These are phyloP conservation scores for Aureobasidium sp. DNA, from an alignment of 2,329 filamentous ascomycete species.

Conservation along the genomic window DNA sequence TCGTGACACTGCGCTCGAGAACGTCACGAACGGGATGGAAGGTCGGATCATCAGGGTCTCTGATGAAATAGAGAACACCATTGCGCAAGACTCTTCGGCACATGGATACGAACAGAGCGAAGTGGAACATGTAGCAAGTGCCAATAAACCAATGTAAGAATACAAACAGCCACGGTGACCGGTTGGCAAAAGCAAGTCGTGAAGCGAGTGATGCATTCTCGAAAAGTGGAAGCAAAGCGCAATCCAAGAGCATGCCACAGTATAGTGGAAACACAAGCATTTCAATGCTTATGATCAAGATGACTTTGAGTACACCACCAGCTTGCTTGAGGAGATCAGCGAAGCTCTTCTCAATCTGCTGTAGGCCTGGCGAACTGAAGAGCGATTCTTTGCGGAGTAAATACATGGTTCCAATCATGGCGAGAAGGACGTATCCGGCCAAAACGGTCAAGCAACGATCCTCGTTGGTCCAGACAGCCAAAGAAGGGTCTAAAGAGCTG, in stretches of 20 bases:
- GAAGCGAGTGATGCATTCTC: slow-evolving; percentile 70
- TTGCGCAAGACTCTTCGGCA: slow-evolving; percentile 95
- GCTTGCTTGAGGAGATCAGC: slow-evolving; percentile 85
- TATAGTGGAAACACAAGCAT: slow-evolving; percentile 97
- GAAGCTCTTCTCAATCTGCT: slow-evolving; percentile 62
- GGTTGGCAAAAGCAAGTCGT: slow-evolving; percentile 67
- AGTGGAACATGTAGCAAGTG: slow-evolving; percentile 99
- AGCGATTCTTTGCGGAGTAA: slow-evolving; percentile 66
- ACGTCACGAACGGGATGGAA: slow-evolving; percentile 98
- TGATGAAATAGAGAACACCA: slow-evolving; percentile 94
- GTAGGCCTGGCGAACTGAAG: slow-evolving; percentile 50
- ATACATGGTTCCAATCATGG: slow-evolving; percentile 68
- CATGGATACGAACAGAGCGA: slow-evolving; percentile 97
- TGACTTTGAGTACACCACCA: slow-evolving; percentile 94
- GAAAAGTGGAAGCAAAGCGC: slow-evolving; percentile 84
- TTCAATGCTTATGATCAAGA: slow-evolving; percentile 96
- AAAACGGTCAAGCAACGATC: slow-evolving; percentile 67
- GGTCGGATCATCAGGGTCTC: slow-evolving; percentile 94
- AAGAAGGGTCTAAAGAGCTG: slow-evolving; percentile 30
- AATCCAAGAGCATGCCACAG: slow-evolving; percentile 83
- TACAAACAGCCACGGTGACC: slow-evolving; percentile 78
- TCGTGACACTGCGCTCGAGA: slow-evolving; percentile 82
- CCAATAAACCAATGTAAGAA: slow-evolving; percentile 99
- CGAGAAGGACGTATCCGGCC: slow-evolving; percentile 73
- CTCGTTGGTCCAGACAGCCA: slow-evolving; percentile 39